A percentile compares a stretch with the other conserved stretches of the same genome.
phyloP scores from a whole-genome alignment of 2,329 filamentous ascomycete genomes.

The Zymoseptoria passerinii region DNA sequence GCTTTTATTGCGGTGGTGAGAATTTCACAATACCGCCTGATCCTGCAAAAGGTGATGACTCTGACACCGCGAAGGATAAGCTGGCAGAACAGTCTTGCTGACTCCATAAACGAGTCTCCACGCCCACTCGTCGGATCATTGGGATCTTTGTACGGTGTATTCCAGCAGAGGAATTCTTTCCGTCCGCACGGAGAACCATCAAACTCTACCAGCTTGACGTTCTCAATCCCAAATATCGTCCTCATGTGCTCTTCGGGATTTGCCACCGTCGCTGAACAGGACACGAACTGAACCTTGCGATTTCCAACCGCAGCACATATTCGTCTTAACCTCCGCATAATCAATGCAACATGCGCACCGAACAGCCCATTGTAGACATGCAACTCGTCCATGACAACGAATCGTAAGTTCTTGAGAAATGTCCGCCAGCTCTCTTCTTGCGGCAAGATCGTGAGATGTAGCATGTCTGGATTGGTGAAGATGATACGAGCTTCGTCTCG shows the following conservation, averaged over 20 bases:
- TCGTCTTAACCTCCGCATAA: slow-evolving; percentile 81
- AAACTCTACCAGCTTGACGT: slow-evolving; percentile 75
- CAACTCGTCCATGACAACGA: slow-evolving; percentile 75
- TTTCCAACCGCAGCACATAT: slow-evolving; percentile 91
- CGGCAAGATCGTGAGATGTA: slow-evolving; percentile 86
- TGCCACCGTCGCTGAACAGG: slow-evolving; percentile 90
- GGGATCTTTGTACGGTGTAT: slow-evolving; percentile 88
- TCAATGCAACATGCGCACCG: slow-evolving; percentile 85
- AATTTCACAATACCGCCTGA: slow-evolving; percentile 81
- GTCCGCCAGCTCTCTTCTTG: slow-evolving; percentile 84
- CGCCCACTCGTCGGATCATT: slow-evolving; percentile 78
- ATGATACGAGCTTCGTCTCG: slow-evolving; percentile 85
- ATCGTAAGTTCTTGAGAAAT: slow-evolving; percentile 81
- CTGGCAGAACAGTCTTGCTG: slow-evolving; percentile 84
- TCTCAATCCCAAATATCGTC: slow-evolving; percentile 81
- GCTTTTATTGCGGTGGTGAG: slow-evolving; percentile 70
- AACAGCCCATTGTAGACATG: slow-evolving; percentile 96
- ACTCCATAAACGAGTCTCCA: slow-evolving; percentile 72
- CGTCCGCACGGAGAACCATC: slow-evolving; percentile 87
- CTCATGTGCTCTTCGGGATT: slow-evolving; percentile 89
- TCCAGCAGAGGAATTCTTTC: slow-evolving; percentile 97
- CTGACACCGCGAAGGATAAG: slow-evolving; percentile 80
- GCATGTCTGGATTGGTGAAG: slow-evolving; percentile 97
- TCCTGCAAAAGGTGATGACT: slow-evolving; percentile 85
- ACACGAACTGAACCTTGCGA: slow-evolving; percentile 75